Evolutionary conservation across 2,329 filamentous ascomycete genomes (phyloP).

Genomic region (Stemphylium vesicarium): DNA sequence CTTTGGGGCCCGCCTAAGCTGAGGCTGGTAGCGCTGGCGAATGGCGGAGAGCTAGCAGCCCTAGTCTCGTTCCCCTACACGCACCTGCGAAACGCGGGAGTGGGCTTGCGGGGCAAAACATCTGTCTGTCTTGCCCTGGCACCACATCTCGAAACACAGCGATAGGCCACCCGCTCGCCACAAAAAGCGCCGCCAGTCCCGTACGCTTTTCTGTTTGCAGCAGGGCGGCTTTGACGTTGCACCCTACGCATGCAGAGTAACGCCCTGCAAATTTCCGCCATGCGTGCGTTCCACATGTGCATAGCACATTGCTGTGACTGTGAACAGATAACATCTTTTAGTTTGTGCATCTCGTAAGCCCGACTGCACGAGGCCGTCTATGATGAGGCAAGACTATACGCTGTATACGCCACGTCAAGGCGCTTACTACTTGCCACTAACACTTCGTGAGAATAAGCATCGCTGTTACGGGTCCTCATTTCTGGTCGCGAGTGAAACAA

Average conservation of each 20-base stretch:
- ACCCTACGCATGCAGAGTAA: neutral
- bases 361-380: too few relatives aligned
- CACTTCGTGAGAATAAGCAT: too few relatives aligned
- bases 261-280: neutral
- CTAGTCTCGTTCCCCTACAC: neutral
- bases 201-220: neutral
- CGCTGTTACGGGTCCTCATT: too few relatives aligned
- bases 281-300: neutral
- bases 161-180: neutral
- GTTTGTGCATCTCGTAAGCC: too few relatives aligned
- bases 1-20: constrained; percentile 6
- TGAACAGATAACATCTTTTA: too few relatives aligned
- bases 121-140: constrained; percentile 1
- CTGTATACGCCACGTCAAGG: too few relatives aligned
- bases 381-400: too few relatives aligned
- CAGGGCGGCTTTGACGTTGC: neutral
- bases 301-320: too few relatives aligned
- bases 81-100: constrained; percentile 6
- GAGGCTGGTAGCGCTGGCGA: constrained; percentile 4
- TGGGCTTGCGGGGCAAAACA: constrained; percentile 9
- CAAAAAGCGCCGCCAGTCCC: neutral
- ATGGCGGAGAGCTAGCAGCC: constrained; percentile 1
- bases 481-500: too few relatives aligned
- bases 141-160: neutral
- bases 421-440: too few relatives aligned